phyloP scores from a whole-genome alignment of 345 rosid genomes.

The Passiflora organensis region DNA sequence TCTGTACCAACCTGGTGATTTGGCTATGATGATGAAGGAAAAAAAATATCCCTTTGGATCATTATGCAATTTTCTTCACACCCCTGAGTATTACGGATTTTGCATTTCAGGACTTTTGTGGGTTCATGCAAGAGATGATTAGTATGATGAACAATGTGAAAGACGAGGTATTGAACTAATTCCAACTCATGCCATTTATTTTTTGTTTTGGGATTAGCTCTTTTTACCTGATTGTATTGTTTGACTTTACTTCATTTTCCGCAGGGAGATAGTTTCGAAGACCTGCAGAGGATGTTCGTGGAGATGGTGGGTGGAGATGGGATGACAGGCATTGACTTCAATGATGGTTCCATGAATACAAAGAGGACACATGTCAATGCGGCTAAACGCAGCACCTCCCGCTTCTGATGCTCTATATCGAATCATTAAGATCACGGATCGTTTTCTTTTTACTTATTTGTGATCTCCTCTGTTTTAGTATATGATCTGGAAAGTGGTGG shows the following conservation, averaged over 20 bases:
- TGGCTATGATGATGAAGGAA: background rate
- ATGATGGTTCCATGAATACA: no score
- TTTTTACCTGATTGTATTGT: background rate
- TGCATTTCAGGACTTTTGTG: conserved; percentile 25
- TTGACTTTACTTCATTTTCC: background rate
- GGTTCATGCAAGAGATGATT: conserved; percentile 40
- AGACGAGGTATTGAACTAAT: conserved; percentile 8
- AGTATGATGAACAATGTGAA: conserved; percentile 26
- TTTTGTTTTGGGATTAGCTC: background rate
- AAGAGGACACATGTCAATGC: no score
- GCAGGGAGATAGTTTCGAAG: conserved; percentile 21
- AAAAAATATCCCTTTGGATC: background rate
- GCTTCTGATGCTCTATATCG: no score
- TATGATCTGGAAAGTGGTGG: no score
- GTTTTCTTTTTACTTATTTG: no score
- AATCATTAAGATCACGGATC: no score
- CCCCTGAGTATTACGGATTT: background rate
- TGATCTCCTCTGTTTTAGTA: no score
- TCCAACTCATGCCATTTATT: background rate
- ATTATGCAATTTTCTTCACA: background rate
- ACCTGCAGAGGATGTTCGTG: conserved; percentile 26
- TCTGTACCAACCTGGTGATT: background rate
- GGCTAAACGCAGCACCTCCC: no score
- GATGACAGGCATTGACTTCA: no score
- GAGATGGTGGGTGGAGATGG: conserved; percentile 26